Conservation (phyloP, 192 early-diverging fungal species). For the Coemansia sp. region DNA sequence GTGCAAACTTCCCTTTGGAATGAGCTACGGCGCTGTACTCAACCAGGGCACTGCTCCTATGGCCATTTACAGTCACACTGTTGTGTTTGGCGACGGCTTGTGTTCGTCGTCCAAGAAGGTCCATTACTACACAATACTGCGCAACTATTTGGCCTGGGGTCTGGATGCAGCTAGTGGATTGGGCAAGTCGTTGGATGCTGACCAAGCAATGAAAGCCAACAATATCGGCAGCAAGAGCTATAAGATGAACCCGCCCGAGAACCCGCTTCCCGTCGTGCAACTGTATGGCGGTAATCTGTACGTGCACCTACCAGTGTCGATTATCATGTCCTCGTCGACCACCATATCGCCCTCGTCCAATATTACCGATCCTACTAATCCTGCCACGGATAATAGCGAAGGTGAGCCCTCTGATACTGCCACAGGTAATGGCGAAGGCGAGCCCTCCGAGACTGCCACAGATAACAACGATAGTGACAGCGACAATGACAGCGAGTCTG, state of each 20-base stretch:
- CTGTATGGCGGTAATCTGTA: slow-evolving; percentile 37
- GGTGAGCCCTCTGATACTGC: background rate
- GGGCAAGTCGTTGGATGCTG: background rate
- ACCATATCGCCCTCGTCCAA: no score
- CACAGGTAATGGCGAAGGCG: no score
- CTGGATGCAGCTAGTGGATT: background rate
- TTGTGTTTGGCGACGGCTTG: slow-evolving; percentile 32
- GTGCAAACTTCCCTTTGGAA: slow-evolving; percentile 30
- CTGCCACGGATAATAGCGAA: no score
- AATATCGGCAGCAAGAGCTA: slow-evolving; percentile 3
- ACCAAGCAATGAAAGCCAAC: background rate
- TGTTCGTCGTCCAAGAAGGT: slow-evolving; percentile 26
- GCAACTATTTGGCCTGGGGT: slow-evolving; percentile 37
- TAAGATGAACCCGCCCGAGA: slow-evolving; percentile 13
- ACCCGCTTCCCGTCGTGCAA: slow-evolving; percentile 11
- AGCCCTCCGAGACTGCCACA: no score
- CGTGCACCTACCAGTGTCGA: slow-evolving; percentile 5
- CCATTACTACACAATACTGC: slow-evolving; percentile 29
- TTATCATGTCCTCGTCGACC: background rate
- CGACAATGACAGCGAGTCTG: background rate
- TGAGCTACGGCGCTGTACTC: slow-evolving; percentile 26
- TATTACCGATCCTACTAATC: no score
- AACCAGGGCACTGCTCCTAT: slow-evolving; percentile 12
- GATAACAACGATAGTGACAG: background rate
- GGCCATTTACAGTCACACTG: slow-evolving; percentile 45